A percentile compares a stretch with the other conserved stretches of the same genome.
These are phyloP conservation scores for Microcyclosporella mali DNA, from an alignment of 2,329 filamentous ascomycete genomes.

Conservation along the genomic window DNA sequence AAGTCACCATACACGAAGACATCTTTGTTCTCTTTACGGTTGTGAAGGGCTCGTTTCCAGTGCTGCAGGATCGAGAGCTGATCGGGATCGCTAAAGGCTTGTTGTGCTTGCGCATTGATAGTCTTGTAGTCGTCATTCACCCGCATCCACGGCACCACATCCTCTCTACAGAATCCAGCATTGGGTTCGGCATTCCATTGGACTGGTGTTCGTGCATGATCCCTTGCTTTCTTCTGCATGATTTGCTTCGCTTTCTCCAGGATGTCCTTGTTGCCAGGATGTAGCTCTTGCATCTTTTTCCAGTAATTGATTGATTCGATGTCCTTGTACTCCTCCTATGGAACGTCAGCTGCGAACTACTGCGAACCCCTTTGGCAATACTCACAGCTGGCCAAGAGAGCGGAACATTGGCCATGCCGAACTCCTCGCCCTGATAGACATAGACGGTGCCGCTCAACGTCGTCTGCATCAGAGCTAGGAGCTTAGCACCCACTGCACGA, in stretches of 20 bases:
- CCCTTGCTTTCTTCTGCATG: conserved; percentile 18
- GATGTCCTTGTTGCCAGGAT: conserved; percentile 20
- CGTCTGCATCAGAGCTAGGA: conserved; percentile 43
- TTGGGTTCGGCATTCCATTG: conserved; percentile 55
- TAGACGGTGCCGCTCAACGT: conserved; percentile 46
- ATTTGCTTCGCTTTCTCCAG: conserved; percentile 13
- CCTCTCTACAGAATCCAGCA: conserved; percentile 55
- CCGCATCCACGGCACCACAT: conserved; percentile 54
- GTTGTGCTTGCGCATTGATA: conserved; percentile 55
- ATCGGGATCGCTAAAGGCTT: conserved; percentile 21
- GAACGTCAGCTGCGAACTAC: background rate
- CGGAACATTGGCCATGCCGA: conserved; percentile 47
- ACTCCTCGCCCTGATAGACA: conserved; percentile 48
- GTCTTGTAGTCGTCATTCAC: conserved; percentile 49
- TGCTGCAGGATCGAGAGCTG: conserved; percentile 51
- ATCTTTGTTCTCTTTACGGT: conserved; percentile 52
- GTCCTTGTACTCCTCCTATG: conserved; percentile 43
- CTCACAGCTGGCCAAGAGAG: conserved; percentile 34
- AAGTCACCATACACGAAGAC: conserved; percentile 59
- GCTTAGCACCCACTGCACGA: conserved; percentile 42
- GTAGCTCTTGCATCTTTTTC: conserved; percentile 40
- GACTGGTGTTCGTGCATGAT: conserved; percentile 59
- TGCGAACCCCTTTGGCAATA: background rate
- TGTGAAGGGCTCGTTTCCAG: conserved; percentile 52
- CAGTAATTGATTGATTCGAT: conserved; percentile 54